Evolutionary conservation across 2,329 filamentous ascomycete species (phyloP).

Genomic region (Aureobasidium sp.): DNA sequence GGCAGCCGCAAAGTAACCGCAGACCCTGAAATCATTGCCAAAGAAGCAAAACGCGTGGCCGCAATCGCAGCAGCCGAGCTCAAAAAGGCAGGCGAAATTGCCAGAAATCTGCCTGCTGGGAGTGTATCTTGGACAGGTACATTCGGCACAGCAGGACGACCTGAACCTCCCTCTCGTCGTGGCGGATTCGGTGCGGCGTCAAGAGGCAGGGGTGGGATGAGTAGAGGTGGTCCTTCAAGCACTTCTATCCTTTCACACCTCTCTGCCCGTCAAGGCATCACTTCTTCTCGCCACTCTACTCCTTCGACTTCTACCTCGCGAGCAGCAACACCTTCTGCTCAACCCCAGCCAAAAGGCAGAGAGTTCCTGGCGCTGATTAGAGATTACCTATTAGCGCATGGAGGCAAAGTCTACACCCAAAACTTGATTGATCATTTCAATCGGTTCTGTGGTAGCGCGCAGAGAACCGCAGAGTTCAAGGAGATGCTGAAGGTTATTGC

Average conservation of each 20-base stretch:
- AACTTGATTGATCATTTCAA: conserved; percentile 88
- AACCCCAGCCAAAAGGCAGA: conserved; percentile 28
- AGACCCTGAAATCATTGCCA: conserved; percentile 68
- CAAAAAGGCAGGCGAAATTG: conserved; percentile 62
- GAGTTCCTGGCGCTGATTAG: conserved; percentile 53
- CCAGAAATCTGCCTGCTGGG: conserved; percentile 65
- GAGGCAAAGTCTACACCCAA: conserved; percentile 71
- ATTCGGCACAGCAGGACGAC: conserved; percentile 67
- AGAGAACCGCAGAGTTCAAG: conserved; percentile 72
- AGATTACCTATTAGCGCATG: conserved; percentile 68
- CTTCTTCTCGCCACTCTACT: conserved; percentile 35
- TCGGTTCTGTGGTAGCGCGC: conserved; percentile 60
- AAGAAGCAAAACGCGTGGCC: conserved; percentile 73
- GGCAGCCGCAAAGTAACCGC: conserved; percentile 50
- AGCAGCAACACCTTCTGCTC: conserved; percentile 18
- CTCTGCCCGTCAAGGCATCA: conserved; percentile 33
- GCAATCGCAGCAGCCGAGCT: conserved; percentile 70
- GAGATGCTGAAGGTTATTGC: conserved; percentile 71
- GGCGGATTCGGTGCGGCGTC: conserved; percentile 34
- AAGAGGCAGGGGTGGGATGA: conserved; percentile 24
- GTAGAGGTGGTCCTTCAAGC: conserved; percentile 25
- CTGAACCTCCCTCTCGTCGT: conserved; percentile 45
- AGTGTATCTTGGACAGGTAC: conserved; percentile 92
- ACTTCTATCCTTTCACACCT: conserved; percentile 38
- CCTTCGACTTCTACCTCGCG: conserved; percentile 26